Base-by-base conservation (phyloP, 2,329 filamentous ascomycete genomes). In the Coniochaeta sp. region DNA sequence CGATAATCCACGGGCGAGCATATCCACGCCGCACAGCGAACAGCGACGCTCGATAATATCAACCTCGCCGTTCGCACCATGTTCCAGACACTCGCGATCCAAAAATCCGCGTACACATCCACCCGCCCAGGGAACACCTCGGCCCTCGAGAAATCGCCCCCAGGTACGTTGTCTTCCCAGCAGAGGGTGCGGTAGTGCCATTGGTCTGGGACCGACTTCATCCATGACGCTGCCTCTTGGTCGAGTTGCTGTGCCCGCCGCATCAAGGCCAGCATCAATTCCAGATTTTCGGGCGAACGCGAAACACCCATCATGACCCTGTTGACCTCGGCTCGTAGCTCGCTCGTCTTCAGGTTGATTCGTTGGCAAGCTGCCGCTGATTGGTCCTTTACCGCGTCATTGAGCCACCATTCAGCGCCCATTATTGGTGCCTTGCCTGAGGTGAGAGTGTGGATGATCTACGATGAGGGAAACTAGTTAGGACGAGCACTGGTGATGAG, bases 111-210 rank as follows among this genome's bases (percentile, higher is more conserved):
- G 67, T 86, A 87, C 6, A 81, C 74, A 66, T 88, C 84, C 24
- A 87, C 79, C 17, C 81, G 77, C 2, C 85, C 85, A 0, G 84
- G 84, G 65, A 80, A 87, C 0, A 85, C 81, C 63, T 85, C 82
- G 2, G 81, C 79, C 61, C 75, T 74, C 24, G 72, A 65, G 64
- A 82, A 83, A 68, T 86, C 79, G 24, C 78, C 79, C 52, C 76
- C 75, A 0, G 79, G 77, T 4, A 83, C 75, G 62, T 79, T 75
- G 62, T 82, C 78, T 62, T 84, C 80, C 83, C 83, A 86, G 3
- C 79, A 79, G 1, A 84, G 79, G 1, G 81, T 81, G 66, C 75
- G 76, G 67, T 72, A 78, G n/a, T 70, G 72, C 73, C 81, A 86
- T 47, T 76, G 71, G 0, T 79, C 73, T 0, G 84, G 81, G 9